Base-by-base conservation (phyloP, 176 grass and related monocot species). In the Pharus latifolius region DNA sequence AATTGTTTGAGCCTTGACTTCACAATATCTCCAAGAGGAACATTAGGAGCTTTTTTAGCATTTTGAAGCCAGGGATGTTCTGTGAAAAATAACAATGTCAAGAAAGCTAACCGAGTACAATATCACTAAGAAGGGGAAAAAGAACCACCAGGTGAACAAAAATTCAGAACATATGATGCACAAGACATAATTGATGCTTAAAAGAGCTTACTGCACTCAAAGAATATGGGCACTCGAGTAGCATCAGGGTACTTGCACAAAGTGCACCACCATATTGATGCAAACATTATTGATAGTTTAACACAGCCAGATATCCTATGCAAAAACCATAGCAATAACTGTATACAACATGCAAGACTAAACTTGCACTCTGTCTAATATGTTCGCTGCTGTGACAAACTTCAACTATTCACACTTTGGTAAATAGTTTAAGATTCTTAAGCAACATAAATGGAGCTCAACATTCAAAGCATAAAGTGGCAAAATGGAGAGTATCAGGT, bases 1-100 rank as follows among this genome's bases (percentile, higher is more conserved):
- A 99, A 99, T 63, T 99, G 95, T 85, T 99, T 99, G 49, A 99
- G 95, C 72, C 95, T 94, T 43, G 87, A 99, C 72, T 99, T 99
- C 50, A 99, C 95, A 62, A 99, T 89, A 85, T 99, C 95, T 60
- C 95, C 95, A 86, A 99, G 95, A 63, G 90, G 95, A 76, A 99
- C 87, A 79, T 99, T 99, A 69, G 95, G 82, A 74, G 95, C 95
- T 83, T 99, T 94, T 82, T 99, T 99, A 28, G 95, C 90, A 78
- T 99, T 99, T 83, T 91, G 95, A 83, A 99, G 87, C 95, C 95
- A 99, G 45, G 76, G 43, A 81, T 99, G 95, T 66, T 85, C 95
- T 99, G 79, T 67, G 33, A 61, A 64, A 68, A 19, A 60, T 32
- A 31, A 52, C 18, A 27, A 51, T 40, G 15, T 60, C 46, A 68